Percentiles rank a stretch among this genome's conserved stretches.
Evolutionary conservation across 441 rosid genomes (phyloP).

Genomic region (Erodium texanum): DNA sequence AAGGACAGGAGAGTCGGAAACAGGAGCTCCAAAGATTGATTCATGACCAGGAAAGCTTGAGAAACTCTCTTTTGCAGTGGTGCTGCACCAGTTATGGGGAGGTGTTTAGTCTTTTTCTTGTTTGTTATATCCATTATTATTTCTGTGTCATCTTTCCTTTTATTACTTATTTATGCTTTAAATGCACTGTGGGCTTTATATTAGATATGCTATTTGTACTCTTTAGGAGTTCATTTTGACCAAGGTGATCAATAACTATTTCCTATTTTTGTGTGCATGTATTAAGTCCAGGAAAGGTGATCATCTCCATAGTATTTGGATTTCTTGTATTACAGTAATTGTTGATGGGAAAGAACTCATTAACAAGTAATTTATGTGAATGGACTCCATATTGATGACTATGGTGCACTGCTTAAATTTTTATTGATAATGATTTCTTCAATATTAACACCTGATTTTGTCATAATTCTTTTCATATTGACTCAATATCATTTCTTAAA

Average conservation of each 20-base stretch:
- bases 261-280: neutral
- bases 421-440: neutral
- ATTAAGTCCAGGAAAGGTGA: neutral
- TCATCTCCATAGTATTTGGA: neutral
- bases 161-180: neutral
- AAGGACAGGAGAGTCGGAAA: constrained; percentile 79
- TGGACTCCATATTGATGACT: neutral
- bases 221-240: neutral
- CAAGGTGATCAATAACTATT: neutral
- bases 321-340: neutral
- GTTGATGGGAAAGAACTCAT: neutral
- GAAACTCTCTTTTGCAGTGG: constrained; percentile 95
- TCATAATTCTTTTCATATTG: neutral
- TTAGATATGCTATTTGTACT: neutral
- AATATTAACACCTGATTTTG: neutral
- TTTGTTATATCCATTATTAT: neutral
- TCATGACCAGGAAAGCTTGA: constrained; percentile 70
- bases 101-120: constrained; percentile 33
- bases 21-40: constrained; percentile 71
- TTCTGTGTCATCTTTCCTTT: neutral
- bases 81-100: constrained; percentile 94
- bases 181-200: neutral
- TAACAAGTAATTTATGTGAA: neutral
- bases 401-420: neutral
- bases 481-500: neutral